Evolutionary conservation across 2,329 filamentous ascomycete genomes (phyloP), one percentile per base, ranked within the genome.

Genomic region (Venturia asperata): DNA sequence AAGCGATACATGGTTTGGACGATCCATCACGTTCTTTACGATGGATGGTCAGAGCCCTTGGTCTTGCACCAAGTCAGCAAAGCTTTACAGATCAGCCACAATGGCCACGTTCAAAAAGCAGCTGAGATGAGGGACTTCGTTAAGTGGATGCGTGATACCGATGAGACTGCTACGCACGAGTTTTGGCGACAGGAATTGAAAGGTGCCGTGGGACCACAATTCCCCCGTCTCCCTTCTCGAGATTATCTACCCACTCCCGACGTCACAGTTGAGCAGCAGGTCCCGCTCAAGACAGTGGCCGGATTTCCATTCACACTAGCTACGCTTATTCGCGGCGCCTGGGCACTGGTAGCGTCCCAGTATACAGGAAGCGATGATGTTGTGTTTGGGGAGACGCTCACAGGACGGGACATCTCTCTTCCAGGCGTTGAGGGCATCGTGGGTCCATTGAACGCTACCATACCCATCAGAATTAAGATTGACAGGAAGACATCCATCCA

Each of bases 391-490:
- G 82, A 84, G 74, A 86, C 83, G 0, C 74, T 87, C 3, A 85
- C 83, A 0, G 84, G 85, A 1, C 81, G 84, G 30, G 78, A 80
- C 19, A 77, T 78, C 64, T 67, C 78, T 0, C 66, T 82, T 0
- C 69, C 74, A 4, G 79, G 77, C 2, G 77, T 81, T 37, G 80
- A 81, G 66, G 74, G 82, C 66, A 85, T 86, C 61, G 81, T 84
- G 67, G 85, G 83, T 0, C 84, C 84, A 0, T 84, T 85, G 79
- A 84, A 86, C 68, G 82, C 83, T 1, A 87, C 84, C 0, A 78
- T 87, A 1, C 84, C 84, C 0, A 75, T 86, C 7, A 80, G 83
- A 19, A 74, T 86, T 1, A 74, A 75, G 0, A 71, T 85, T 2
- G 74, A 80, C 62, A 70, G 75, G 3, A 74, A 78, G 5, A 70